phyloP scores from a whole-genome alignment of 1,284 basidiomycete species.

The Rhodotorula sp. region DNA sequence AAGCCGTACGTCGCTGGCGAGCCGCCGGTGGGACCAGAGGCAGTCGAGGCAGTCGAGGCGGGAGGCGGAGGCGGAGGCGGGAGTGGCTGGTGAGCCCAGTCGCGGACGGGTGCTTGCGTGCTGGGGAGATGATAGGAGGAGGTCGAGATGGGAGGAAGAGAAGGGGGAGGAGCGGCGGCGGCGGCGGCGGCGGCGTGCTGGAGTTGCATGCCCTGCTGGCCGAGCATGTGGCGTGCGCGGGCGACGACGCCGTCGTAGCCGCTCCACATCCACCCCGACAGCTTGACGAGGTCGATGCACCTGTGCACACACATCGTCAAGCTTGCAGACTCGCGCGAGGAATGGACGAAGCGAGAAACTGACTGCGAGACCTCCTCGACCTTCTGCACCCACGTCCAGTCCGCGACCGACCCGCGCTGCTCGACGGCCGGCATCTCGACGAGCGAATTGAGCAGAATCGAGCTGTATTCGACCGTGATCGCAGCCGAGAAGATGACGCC shows the following conservation, averaged over 20 bases:
- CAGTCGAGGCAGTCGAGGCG: too few relatives aligned
- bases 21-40: too few relatives aligned
- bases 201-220: not conserved
- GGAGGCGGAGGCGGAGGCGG: not conserved
- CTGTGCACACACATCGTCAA: not conserved
- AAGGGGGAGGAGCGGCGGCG: not conserved
- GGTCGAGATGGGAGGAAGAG: not conserved
- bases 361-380: conserved; percentile 22
- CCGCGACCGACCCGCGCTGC: conserved; percentile 18
- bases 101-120: too few relatives aligned
- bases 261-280: conserved; percentile 31
- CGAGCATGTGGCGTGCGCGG: conserved; percentile 4
- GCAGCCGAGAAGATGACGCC: conserved; percentile 10
- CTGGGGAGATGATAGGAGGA: not conserved
- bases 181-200: not conserved
- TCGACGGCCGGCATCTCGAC: conserved; percentile 26
- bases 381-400: conserved; percentile 24
- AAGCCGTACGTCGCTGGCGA: too few relatives aligned
- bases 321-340: too few relatives aligned
- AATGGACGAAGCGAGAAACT: not conserved
- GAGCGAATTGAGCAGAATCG: conserved; percentile 14
- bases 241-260: conserved; percentile 12
- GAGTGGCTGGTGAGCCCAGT: not conserved
- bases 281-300: conserved; percentile 25
- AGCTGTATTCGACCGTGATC: conserved; percentile 17